Conservation (phyloP, 129 eudicot genomes). For the Heracleum sosnowskyi region DNA sequence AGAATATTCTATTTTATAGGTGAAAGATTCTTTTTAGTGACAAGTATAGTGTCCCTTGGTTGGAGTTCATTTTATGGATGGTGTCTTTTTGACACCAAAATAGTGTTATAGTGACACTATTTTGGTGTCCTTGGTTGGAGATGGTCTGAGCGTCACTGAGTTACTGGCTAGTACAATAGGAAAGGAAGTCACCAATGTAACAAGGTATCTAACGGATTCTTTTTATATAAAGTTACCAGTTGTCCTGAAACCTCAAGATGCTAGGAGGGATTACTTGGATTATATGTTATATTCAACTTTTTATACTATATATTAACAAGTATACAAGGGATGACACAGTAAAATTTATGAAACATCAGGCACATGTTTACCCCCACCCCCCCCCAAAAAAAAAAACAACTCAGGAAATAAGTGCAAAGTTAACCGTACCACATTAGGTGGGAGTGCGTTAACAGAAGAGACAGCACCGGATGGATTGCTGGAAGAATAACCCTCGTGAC, state of each 20-base stretch:
- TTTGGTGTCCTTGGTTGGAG: no score
- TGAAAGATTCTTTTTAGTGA: no score
- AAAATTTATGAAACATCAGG: background rate
- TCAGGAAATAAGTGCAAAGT: background rate
- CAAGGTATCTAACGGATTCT: background rate
- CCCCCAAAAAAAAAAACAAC: background rate
- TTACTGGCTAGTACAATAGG: background rate
- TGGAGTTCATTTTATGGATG: no score
- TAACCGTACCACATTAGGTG: slow-evolving; percentile 37
- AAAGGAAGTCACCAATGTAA: background rate
- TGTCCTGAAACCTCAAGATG: background rate
- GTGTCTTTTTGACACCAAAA: no score
- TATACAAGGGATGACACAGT: background rate
- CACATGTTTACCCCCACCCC: background rate
- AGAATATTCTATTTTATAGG: no score
- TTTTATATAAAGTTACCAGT: background rate
- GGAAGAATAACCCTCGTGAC: slow-evolving; percentile 44
- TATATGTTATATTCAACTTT: background rate
- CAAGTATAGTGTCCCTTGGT: no score
- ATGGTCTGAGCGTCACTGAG: background rate
- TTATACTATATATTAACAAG: background rate
- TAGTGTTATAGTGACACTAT: no score
- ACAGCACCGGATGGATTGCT: slow-evolving; percentile 39
- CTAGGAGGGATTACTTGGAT: background rate
- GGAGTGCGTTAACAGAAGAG: slow-evolving; percentile 30